phyloP scores from a whole-genome alignment of 768 basidiomycete species.

The Trametes sanguinea region DNA sequence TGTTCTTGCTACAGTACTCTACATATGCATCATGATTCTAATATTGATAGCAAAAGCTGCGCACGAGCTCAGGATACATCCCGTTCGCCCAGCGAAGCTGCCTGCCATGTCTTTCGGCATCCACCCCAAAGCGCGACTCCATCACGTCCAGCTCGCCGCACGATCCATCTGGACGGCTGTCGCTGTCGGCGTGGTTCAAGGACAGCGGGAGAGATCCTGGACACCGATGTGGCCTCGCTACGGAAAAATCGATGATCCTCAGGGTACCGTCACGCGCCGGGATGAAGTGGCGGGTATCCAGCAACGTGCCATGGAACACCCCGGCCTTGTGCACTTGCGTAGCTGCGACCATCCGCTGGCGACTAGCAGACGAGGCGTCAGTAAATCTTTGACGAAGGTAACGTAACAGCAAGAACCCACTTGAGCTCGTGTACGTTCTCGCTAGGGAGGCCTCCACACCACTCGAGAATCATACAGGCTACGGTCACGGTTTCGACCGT shows the following conservation, averaged over 20 bases:
- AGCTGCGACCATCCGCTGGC: conserved; percentile 35
- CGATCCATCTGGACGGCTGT: background rate
- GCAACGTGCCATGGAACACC: conserved; percentile 38
- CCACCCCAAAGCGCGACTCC: conserved; percentile 18
- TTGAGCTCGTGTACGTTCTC: conserved; percentile 16
- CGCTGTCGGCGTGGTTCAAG: background rate
- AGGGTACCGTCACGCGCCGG: conserved; percentile 25
- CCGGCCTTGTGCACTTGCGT: conserved; percentile 41
- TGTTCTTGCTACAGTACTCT: no score
- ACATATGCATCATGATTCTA: background rate
- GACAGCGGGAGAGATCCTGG: conserved; percentile 5
- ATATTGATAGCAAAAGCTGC: conserved; percentile 4
- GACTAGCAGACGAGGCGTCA: conserved; percentile 26
- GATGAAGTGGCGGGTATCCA: conserved; percentile 29
- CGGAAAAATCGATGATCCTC: conserved; percentile 42
- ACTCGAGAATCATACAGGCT: conserved; percentile 43
- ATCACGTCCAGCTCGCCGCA: conserved; percentile 21
- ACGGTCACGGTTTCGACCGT: conserved; percentile 30
- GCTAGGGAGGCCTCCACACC: conserved; percentile 32
- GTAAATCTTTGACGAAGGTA: background rate
- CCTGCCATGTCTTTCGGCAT: conserved; percentile 9
- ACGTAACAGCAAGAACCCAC: conserved; percentile 11
- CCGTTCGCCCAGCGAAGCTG: conserved; percentile 18
- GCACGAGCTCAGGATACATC: conserved; percentile 11
- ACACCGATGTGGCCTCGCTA: conserved; percentile 37